Percentiles rank a stretch among this genome's conserved stretches.
phyloP scores from a whole-genome alignment of 257 asterid genomes.

The Solanum pimpinellifolium region DNA sequence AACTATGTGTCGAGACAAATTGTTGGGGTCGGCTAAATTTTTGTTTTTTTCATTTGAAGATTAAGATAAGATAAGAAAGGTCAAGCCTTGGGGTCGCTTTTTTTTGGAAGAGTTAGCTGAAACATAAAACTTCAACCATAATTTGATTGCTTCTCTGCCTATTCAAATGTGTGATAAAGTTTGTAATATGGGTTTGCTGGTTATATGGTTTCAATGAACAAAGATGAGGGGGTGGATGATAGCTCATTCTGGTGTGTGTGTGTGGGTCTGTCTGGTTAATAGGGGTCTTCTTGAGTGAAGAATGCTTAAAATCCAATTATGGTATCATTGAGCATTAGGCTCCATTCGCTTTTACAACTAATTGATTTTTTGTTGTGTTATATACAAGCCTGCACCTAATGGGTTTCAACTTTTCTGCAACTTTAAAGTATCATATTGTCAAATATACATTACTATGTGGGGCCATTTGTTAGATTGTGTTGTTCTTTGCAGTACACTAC shows the following conservation, averaged over 20 bases:
- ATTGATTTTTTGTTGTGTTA: neutral
- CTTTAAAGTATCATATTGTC: neutral
- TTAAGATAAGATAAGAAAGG: neutral
- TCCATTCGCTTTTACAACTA: neutral
- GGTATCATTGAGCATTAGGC: neutral
- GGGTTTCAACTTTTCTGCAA: neutral
- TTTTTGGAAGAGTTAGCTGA: neutral
- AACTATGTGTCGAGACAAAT: neutral
- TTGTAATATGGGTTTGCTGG: neutral
- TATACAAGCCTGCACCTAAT: neutral
- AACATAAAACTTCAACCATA: neutral
- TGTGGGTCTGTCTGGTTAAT: neutral
- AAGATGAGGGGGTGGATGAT: neutral
- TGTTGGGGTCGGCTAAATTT: neutral
- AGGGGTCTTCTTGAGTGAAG: neutral
- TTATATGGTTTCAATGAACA: neutral
- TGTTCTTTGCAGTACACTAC: conserved; percentile 63
- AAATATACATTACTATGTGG: neutral
- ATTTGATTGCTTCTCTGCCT: neutral
- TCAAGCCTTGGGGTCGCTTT: neutral
- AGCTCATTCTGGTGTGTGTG: neutral
- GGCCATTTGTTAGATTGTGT: neutral
- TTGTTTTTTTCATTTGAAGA: neutral
- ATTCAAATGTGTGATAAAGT: neutral
- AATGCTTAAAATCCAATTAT: neutral